These are phyloP conservation scores for Podospora tetraspora DNA, from an alignment of 495 filamentous ascomycete genomes.

Conservation along the genomic window DNA sequence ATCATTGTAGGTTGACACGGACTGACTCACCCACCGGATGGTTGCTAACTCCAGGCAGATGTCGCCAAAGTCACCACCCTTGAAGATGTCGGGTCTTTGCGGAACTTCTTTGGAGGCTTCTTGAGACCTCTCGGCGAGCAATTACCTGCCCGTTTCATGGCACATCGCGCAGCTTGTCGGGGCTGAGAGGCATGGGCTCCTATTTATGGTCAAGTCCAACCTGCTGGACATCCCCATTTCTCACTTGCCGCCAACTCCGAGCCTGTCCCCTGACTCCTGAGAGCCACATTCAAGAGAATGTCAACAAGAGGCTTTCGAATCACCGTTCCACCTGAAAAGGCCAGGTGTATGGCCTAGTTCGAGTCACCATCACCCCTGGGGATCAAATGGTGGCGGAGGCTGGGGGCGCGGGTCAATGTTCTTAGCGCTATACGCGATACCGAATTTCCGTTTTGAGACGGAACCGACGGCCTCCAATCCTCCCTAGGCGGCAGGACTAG, in stretches of 20 bases:
- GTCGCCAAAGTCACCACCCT: constrained; percentile 23
- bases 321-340: no score
- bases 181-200: background rate
- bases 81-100: constrained; percentile 18
- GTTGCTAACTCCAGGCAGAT: constrained; percentile 16
- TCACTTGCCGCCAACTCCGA: background rate
- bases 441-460: background rate
- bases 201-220: background rate
- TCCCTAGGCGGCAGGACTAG: background rate
- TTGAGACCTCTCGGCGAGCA: constrained; percentile 1
- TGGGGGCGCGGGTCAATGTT: background rate
- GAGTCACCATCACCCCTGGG: background rate
- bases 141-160: background rate
- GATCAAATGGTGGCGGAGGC: background rate
- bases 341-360: background rate
- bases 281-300: background rate
- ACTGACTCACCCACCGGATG: background rate
- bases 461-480: background rate
- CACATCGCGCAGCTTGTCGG: background rate
- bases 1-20: constrained; percentile 53
- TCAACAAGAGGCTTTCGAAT: no score
- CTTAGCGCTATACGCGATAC: background rate
- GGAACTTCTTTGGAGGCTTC: constrained; percentile 23
- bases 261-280: background rate
- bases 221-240: background rate